phyloP scores from a whole-genome alignment of 139 green algal species.

The Volvox reticuliferus region DNA sequence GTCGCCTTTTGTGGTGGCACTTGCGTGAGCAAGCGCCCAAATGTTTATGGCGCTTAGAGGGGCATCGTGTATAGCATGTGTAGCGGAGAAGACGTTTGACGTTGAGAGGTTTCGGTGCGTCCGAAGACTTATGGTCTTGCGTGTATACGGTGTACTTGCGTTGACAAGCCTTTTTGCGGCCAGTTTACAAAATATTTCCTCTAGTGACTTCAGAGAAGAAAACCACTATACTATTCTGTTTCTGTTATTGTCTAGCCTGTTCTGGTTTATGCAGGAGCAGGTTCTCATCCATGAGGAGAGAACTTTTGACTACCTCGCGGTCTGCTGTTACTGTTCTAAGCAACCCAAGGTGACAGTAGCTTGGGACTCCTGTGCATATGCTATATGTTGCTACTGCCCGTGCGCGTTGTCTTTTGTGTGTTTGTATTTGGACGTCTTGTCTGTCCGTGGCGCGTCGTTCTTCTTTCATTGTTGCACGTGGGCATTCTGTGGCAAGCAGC shows the following conservation, averaged over 20 bases:
- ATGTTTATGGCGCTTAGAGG: background rate
- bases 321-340: background rate
- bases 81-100: background rate
- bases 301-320: background rate
- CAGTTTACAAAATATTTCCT: background rate
- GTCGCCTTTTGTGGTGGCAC: slow-evolving; percentile 1
- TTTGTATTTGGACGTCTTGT: background rate
- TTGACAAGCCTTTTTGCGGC: background rate
- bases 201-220: slow-evolving; percentile 9
- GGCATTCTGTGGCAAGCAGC: background rate
- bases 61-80: background rate
- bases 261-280: slow-evolving; percentile 6
- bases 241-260: background rate
- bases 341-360: slow-evolving; percentile 9
- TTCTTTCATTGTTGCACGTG: background rate
- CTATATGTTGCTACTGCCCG: background rate
- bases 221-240: background rate
- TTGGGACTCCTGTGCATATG: background rate
- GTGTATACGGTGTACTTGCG: background rate
- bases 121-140: background rate
- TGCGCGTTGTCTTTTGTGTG: background rate
- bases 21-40: background rate
- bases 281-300: background rate
- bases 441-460: background rate
- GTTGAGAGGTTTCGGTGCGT: background rate